phyloP scores from a whole-genome alignment of 257 asterid species.

The Solanum habrochaites region DNA sequence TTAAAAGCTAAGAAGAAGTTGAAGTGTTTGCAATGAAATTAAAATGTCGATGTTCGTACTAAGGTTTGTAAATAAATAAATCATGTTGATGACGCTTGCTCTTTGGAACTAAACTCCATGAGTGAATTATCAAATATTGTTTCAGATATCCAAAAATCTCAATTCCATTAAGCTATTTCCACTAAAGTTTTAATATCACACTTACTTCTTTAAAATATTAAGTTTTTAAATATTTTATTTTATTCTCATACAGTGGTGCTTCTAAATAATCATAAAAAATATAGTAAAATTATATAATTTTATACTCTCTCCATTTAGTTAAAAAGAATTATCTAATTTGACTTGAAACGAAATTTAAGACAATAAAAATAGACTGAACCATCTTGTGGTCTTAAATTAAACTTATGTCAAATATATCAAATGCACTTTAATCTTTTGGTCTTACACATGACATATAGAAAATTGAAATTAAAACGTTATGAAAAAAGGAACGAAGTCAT shows the following conservation, averaged over 20 bases:
- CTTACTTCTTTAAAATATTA: not conserved
- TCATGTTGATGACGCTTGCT: not conserved
- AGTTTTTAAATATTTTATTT: not conserved
- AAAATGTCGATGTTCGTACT: not conserved
- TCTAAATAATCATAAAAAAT: not conserved
- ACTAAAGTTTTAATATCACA: not conserved
- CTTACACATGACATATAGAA: no score
- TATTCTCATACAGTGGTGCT: not conserved
- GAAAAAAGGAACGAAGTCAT: no score
- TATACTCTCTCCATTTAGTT: not conserved
- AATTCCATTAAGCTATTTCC: not conserved
- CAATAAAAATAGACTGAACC: no score
- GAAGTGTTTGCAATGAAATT: not conserved
- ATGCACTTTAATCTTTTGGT: no score
- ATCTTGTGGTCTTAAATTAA: no score
- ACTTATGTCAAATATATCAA: no score
- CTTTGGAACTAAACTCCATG: not conserved
- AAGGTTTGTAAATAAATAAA: not conserved
- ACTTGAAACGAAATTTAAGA: no score
- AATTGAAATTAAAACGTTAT: no score
- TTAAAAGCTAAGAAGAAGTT: not conserved
- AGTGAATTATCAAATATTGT: not conserved
- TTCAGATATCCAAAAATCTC: not conserved
- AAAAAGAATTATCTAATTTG: not conserved
- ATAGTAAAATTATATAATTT: not conserved